phyloP scores from a whole-genome alignment of 495 filamentous ascomycete species.

The Hypoxylon subgilvum region DNA sequence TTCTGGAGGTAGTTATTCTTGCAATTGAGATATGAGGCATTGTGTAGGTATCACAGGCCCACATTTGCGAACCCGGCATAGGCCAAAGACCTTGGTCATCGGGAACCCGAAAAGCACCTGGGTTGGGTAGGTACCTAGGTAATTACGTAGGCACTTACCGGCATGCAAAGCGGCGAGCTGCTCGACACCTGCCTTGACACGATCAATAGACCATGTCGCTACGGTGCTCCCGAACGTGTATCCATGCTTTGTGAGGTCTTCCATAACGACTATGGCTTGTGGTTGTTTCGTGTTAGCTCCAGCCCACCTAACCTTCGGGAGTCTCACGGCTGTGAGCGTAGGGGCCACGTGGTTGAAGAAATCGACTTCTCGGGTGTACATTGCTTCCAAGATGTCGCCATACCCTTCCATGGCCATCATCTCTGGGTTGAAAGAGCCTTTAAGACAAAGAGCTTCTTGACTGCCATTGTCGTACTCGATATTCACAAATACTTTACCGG shows the following conservation, averaged over 20 bases:
- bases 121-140: too few species aligned
- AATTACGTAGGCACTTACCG: too few species aligned
- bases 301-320: conserved; percentile 33
- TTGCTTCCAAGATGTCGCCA: too few species aligned
- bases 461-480: neutral
- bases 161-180: conserved; percentile 39
- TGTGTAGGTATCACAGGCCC: too few species aligned
- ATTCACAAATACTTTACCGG: neutral
- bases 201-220: conserved; percentile 26
- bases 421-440: neutral
- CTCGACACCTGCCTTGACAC: conserved; percentile 34
- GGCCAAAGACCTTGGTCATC: too few species aligned
- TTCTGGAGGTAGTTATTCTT: too few species aligned
- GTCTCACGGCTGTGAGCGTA: conserved; percentile 20
- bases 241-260: conserved; percentile 23
- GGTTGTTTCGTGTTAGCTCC: conserved; percentile 13
- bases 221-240: conserved; percentile 20
- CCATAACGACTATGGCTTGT: conserved; percentile 38
- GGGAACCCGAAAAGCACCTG: too few species aligned
- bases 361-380: conserved; percentile 34
- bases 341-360: conserved; percentile 37
- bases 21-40: too few species aligned
- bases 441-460: neutral
- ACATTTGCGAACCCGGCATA: too few species aligned
- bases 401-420: neutral